Conservation (phyloP, 78 protist genomes). For the Dictyostelium purpureum region DNA sequence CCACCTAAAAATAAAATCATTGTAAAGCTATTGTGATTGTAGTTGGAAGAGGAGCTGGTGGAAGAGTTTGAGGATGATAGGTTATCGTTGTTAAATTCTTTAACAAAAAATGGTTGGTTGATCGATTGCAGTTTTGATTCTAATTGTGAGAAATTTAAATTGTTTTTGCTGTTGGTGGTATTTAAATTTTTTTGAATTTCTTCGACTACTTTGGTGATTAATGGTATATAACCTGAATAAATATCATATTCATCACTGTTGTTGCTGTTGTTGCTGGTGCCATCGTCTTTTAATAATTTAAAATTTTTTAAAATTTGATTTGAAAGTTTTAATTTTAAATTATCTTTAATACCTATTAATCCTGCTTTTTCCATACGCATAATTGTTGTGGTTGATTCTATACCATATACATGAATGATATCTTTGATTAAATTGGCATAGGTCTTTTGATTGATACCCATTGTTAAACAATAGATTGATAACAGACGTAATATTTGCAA, state of each 20-base stretch:
- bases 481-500: neutral
- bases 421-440: neutral
- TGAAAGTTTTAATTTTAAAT: neutral
- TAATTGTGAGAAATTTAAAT: no score
- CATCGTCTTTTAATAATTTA: neutral
- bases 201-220: slow-evolving; percentile 2
- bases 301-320: neutral
- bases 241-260: neutral
- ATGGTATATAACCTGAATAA: slow-evolving; percentile 6
- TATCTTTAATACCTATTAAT: neutral
- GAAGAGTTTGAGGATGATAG: no score
- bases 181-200: slow-evolving; percentile 1
- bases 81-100: no score
- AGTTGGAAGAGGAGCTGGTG: neutral
- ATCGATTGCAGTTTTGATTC: neutral
- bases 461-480: slow-evolving; percentile 10
- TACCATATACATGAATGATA: neutral
- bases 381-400: neutral
- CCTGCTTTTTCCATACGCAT: slow-evolving; percentile 7
- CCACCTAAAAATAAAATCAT: slow-evolving; percentile 11
- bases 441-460: neutral
- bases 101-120: neutral
- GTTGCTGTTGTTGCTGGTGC: neutral
- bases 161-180: neutral
- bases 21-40: neutral